Evolutionary conservation across 2,329 filamentous ascomycete genomes (phyloP), one percentile per base, ranked within the genome.

Genomic region (Xylariaceae sp.): DNA sequence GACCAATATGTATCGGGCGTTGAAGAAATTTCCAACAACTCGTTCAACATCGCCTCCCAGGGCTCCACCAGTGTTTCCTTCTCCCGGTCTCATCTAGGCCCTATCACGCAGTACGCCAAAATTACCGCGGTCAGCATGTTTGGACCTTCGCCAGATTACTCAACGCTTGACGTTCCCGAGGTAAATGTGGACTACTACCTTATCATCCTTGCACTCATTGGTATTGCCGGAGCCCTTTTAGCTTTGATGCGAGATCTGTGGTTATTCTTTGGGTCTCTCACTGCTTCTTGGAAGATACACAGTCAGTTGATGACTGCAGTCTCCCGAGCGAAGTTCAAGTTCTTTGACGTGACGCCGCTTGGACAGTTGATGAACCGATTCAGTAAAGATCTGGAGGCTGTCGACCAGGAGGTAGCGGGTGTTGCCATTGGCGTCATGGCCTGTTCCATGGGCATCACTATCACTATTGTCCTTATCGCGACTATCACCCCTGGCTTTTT

Each of bases 321-420:
- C 23, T 88, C 90, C 11, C 86, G 92, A 66, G 94, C 94, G 35
- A 93, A 92, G 72, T 97, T 99, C 80, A 92, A 90, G 71, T 99
- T 99, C 77, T 99, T 99, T 70, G 94, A 99, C 70, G 89, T 93
- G 1, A 99, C 94, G 0, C 94, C 94, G 2, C 83, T 97, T 0
- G 94, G 94, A 10, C 93, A 97, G 74, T 82, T 99, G 69, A 97
- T 97, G 88, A 99, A 99, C 75, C 86, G 94, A 17, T 99, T 99
- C 77, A 97, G 93, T 73, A 97, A 97, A 75, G 94, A 99, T 73
- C 84, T 99, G 11, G 92, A 99, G 73, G 87, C 92, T 9, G 82
- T 99, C 17, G 94, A 99, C 67, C 94, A 99, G 72, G 94, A 99
- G 73, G 90, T 99, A 59, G 92, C 94, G 0, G 91, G 92, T 2